A percentile compares a stretch with the other conserved stretches of the same genome.
phyloP scores from a whole-genome alignment of 225 moss, liverwort and hornwort genomes.

The Antitrichia curtipendula region DNA sequence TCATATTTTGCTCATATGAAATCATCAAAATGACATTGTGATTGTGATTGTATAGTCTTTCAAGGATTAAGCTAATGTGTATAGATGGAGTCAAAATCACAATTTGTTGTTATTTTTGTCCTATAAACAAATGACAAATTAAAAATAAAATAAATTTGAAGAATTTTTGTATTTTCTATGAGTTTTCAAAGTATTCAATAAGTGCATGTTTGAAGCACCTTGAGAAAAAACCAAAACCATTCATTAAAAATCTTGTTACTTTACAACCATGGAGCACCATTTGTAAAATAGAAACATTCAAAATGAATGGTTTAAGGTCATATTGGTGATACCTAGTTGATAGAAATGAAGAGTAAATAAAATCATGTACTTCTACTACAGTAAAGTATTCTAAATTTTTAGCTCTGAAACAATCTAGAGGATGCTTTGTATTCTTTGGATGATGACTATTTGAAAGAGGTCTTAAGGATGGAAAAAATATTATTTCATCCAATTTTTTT shows the following conservation, averaged over 20 bases:
- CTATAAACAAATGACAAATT: not conserved
- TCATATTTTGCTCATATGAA: rapidly evolving
- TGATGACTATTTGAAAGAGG: no score
- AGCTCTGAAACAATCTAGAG: rapidly evolving
- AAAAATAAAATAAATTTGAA: not conserved
- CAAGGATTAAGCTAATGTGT: not conserved
- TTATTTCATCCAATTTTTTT: no score
- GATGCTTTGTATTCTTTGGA: no score
- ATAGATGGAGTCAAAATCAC: not conserved
- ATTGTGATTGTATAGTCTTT: rapidly evolving
- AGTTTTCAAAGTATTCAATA: not conserved
- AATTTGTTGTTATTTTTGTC: not conserved
- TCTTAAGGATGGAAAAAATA: no score
- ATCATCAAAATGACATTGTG: not conserved
- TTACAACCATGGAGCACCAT: not conserved
- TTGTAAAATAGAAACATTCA: not conserved
- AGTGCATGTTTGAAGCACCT: not conserved
- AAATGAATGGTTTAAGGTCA: not conserved
- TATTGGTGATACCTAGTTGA: not conserved
- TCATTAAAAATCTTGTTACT: not conserved
- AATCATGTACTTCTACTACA: not conserved
- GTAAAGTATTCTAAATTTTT: no score
- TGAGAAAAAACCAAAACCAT: not conserved
- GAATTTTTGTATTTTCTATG: rapidly evolving
- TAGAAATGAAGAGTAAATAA: rapidly evolving